These are phyloP conservation scores for Candida yuanshanica DNA, from an alignment of 805 yeast species.

Conservation along the genomic window DNA sequence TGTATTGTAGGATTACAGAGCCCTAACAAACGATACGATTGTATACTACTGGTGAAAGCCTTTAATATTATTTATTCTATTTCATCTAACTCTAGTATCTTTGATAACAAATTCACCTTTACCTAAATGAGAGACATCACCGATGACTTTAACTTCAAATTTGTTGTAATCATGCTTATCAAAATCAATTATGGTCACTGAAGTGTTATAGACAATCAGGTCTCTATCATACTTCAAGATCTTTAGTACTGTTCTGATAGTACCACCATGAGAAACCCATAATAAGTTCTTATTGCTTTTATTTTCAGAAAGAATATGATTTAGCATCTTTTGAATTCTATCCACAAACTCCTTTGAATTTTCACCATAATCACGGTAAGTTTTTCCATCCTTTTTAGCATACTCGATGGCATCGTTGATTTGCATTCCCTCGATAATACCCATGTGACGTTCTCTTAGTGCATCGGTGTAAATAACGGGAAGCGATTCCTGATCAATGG, in stretches of 20 bases:
- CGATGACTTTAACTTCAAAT: constrained; percentile 49
- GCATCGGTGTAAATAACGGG: constrained; percentile 30
- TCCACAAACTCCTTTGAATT: constrained; percentile 35
- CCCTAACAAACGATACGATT: no score
- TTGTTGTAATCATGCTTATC: constrained; percentile 28
- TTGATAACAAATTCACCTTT: constrained; percentile 41
- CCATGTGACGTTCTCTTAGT: constrained; percentile 75
- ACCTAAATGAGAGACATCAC: constrained; percentile 66
- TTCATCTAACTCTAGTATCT: constrained; percentile 36
- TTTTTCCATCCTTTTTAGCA: constrained; percentile 45
- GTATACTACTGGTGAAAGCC: no score
- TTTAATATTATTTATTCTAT: no score
- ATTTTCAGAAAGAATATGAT: constrained; percentile 39
- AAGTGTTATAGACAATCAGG: constrained; percentile 67
- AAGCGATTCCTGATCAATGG: constrained; percentile 19
- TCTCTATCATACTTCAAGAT: constrained; percentile 41
- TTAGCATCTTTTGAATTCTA: constrained; percentile 41
- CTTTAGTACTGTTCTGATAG: constrained; percentile 54
- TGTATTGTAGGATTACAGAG: no score
- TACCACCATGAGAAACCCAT: constrained; percentile 78
- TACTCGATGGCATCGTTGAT: constrained; percentile 53
- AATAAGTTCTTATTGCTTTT: constrained; percentile 43
- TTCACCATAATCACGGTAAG: constrained; percentile 67
- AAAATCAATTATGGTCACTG: constrained; percentile 62
- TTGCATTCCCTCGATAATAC: constrained; percentile 70